Evolutionary conservation across 2,329 filamentous ascomycete species (phyloP).

Genomic region (Blastomyces percursus): DNA sequence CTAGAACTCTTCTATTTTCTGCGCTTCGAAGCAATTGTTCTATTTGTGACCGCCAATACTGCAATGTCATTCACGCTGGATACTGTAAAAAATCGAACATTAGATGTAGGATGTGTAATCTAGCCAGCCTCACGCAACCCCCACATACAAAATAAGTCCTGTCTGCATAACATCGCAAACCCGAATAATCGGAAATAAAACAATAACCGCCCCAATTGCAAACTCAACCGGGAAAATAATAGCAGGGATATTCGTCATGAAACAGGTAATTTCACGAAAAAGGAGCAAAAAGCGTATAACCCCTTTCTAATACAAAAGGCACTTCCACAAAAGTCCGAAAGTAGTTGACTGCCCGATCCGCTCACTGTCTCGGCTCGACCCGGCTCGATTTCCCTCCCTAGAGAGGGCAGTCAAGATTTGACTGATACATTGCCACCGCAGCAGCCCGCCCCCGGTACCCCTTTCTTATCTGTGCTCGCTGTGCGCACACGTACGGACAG

Average conservation of each 20-base stretch:
- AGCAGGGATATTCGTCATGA: not conserved
- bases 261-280: not conserved
- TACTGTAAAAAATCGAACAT: not conserved
- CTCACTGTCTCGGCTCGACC: not conserved
- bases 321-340: not conserved
- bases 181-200: not conserved
- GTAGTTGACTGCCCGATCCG: not conserved
- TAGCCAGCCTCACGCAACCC: not conserved
- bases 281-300: not conserved
- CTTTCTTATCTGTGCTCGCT: not conserved
- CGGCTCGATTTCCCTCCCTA: not conserved
- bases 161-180: not conserved
- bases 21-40: not conserved
- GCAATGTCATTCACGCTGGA: not conserved
- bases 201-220: not conserved
- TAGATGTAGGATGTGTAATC: not conserved
- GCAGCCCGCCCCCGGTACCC: not conserved
- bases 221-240: not conserved
- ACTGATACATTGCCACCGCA: not conserved
- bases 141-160: too few relatives aligned
- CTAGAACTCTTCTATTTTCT: not conserved
- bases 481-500: not conserved
- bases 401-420: not conserved
- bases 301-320: not conserved
- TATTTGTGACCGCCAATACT: not conserved